These are phyloP conservation scores for Closterium sp. DNA, from an alignment of 139 green algal genomes.

Conservation along the genomic window DNA sequence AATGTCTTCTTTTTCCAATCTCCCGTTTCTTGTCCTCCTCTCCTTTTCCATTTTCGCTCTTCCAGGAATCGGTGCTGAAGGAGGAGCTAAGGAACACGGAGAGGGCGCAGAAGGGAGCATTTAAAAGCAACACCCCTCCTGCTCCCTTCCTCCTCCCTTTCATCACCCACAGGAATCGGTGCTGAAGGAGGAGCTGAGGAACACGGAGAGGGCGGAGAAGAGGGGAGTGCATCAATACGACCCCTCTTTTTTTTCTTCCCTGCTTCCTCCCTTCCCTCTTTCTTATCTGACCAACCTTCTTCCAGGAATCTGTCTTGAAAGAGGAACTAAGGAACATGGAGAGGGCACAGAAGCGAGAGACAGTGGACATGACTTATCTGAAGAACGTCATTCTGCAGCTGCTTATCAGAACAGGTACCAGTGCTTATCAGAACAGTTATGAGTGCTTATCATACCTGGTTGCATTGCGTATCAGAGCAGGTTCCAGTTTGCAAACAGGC, in stretches of 20 bases:
- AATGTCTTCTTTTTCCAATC: background rate
- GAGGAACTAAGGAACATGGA: slow-evolving; percentile 48
- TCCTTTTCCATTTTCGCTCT: background rate
- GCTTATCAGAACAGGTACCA: slow-evolving; percentile 8
- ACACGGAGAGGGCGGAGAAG: slow-evolving; percentile 34
- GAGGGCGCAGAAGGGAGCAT: background rate
- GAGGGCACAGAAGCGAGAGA: slow-evolving; percentile 42
- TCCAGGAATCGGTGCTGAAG: background rate
- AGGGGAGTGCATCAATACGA: background rate
- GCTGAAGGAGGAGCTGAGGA: slow-evolving; percentile 50
- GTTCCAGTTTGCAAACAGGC: too few species aligned
- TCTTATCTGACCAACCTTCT: too few species aligned
- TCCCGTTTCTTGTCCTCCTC: background rate
- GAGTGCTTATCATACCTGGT: background rate
- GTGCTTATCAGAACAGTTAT: background rate
- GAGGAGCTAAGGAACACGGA: background rate
- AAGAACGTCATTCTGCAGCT: slow-evolving; percentile 60
- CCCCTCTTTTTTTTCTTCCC: background rate
- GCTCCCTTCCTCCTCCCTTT: background rate
- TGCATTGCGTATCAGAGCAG: background rate
- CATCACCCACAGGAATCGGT: slow-evolving; percentile 12
- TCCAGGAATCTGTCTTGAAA: slow-evolving; percentile 33
- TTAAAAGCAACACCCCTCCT: too few species aligned
- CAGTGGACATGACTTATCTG: slow-evolving; percentile 59
- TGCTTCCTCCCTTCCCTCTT: too few species aligned